Conservation (phyloP, 306 rosid species). For the Prosopis cineraria region DNA sequence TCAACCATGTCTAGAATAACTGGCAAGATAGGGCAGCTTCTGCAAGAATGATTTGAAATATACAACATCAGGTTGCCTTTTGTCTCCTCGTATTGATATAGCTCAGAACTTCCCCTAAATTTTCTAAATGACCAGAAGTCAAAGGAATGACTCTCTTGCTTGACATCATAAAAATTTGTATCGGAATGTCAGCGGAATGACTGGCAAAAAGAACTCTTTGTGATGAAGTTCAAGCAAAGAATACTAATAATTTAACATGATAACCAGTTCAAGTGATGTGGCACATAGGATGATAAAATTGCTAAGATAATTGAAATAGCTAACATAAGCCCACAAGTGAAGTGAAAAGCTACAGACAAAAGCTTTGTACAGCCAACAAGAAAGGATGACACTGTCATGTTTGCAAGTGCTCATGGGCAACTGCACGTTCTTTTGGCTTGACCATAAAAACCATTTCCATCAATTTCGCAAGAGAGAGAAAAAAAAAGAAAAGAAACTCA, state of each 20-base stretch:
- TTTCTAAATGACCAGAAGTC: background rate
- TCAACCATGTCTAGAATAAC: slow-evolving; percentile 87
- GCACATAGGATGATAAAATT: background rate
- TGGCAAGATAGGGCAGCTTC: slow-evolving; percentile 91
- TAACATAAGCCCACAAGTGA: slow-evolving; percentile 4
- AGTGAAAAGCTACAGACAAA: background rate
- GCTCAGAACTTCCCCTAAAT: slow-evolving; percentile 9
- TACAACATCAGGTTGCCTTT: slow-evolving; percentile 34
- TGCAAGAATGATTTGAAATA: slow-evolving; percentile 58
- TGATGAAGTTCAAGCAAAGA: slow-evolving; percentile 3
- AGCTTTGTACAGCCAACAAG: background rate
- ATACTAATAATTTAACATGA: background rate
- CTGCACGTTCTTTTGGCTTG: slow-evolving; percentile 24
- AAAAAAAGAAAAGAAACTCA: background rate
- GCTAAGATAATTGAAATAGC: slow-evolving; percentile 2
- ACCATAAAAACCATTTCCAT: background rate
- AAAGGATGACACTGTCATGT: background rate
- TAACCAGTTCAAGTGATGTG: background rate
- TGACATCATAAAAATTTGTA: slow-evolving; percentile 6
- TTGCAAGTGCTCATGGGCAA: background rate
- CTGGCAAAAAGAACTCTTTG: background rate
- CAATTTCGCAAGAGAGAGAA: background rate
- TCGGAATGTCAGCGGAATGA: background rate
- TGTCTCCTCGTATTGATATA: slow-evolving; percentile 12
- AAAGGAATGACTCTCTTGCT: background rate